Evolutionary conservation across 2,329 filamentous ascomycete genomes (phyloP).

Genomic region (Sarocladium brachiariae): DNA sequence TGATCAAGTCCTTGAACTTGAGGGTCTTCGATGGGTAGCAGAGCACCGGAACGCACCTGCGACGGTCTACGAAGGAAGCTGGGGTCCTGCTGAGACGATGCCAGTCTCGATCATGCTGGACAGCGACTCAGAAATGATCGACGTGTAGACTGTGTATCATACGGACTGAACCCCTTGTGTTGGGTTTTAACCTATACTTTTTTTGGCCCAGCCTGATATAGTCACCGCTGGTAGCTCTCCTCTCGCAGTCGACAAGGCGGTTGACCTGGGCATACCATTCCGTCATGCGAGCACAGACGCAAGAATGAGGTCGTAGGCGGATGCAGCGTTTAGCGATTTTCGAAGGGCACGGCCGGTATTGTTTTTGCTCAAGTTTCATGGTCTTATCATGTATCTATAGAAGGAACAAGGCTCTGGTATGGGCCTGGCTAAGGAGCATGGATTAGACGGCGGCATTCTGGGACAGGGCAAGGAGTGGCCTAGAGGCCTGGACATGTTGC

Average conservation of each 20-base stretch:
- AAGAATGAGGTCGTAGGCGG: not conserved
- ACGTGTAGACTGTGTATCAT: too few species aligned
- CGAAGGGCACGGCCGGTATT: not conserved
- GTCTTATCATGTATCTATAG: conserved; percentile 9
- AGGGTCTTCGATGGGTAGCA: conserved; percentile 75
- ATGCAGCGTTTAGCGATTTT: not conserved
- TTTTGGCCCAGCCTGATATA: not conserved
- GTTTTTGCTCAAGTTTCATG: not conserved
- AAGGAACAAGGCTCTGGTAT: conserved; percentile 7
- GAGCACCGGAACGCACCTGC: conserved; percentile 74
- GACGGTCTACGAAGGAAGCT: conserved; percentile 94
- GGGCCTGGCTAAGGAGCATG: conserved; percentile 15
- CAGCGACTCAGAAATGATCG: conserved; percentile 53
- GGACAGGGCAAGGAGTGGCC: conserved; percentile 7
- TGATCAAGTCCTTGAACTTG: conserved; percentile 63
- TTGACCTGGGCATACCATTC: too few species aligned
- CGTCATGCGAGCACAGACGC: too few species aligned
- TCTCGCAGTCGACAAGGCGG: too few species aligned
- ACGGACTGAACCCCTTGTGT: too few species aligned
- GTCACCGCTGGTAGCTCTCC: too few species aligned
- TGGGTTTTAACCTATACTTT: too few species aligned
- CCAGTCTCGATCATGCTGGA: conserved; percentile 29
- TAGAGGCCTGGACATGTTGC: conserved; percentile 18
- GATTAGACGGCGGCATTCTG: conserved; percentile 14
- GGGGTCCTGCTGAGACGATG: conserved; percentile 66